These are phyloP conservation scores for Trichoderma sp. DNA, from an alignment of 2,329 filamentous ascomycete genomes.

Conservation along the genomic window DNA sequence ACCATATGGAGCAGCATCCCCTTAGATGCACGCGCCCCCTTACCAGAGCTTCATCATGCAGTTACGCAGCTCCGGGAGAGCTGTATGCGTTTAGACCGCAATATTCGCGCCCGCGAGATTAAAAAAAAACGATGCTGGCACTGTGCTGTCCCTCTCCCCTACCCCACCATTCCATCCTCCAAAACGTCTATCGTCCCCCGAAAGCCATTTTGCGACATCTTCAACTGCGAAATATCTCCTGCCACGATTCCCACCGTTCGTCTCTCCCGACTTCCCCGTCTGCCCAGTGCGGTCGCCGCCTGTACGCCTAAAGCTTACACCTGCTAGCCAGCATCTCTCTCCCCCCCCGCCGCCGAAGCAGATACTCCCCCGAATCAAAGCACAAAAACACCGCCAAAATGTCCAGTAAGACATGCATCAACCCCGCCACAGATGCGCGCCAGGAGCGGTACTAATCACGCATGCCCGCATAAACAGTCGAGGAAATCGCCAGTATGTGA, in stretches of 20 bases:
- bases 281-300: constrained; percentile 4
- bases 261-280: background rate
- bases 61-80: constrained; percentile 31
- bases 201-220: constrained; percentile 39
- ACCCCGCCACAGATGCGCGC: constrained; percentile 26
- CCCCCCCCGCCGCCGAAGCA: background rate
- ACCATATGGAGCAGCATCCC: constrained; percentile 14
- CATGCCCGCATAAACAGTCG: constrained; percentile 43
- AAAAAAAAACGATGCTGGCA: constrained; percentile 37
- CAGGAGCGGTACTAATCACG: constrained; percentile 31
- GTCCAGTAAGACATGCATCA: constrained; percentile 37
- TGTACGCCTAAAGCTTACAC: background rate
- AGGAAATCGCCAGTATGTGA: constrained; percentile 52
- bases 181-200: constrained; percentile 32
- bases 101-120: constrained; percentile 11
- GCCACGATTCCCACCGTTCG: background rate
- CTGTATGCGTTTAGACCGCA: constrained; percentile 20
- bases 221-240: constrained; percentile 30
- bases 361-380: background rate
- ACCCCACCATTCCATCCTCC: constrained; percentile 40
- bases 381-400: constrained; percentile 35
- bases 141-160: constrained; percentile 36
- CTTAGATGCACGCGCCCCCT: constrained; percentile 20
- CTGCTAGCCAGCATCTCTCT: background rate
- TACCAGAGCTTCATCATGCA: constrained; percentile 37